A percentile compares a stretch with the other conserved stretches of the same genome.
phyloP scores from a whole-genome alignment of 768 basidiomycete genomes.

The Gymnopilus dilepis region DNA sequence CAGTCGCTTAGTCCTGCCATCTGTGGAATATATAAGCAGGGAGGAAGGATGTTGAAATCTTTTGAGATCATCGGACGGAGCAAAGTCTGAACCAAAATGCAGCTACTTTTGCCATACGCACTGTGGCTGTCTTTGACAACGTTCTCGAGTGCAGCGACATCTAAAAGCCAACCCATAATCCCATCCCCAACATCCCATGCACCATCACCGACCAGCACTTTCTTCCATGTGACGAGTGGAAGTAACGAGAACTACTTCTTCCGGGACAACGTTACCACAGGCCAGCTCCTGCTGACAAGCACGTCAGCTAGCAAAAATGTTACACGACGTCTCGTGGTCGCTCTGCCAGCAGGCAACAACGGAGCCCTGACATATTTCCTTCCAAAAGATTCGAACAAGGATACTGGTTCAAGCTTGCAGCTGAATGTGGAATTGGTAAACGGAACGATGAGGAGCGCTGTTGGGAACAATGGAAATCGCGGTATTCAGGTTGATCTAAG shows the following conservation, averaged over 20 bases:
- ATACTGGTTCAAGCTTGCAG: not conserved
- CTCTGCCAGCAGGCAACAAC: constrained; percentile 49
- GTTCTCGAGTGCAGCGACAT: not conserved
- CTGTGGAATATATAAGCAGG: not conserved
- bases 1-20: not conserved
- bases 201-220: constrained; percentile 8
- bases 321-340: constrained; percentile 43
- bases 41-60: not conserved
- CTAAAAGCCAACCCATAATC: not conserved
- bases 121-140: not conserved
- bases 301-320: constrained; percentile 24
- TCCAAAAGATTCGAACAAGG: constrained; percentile 23
- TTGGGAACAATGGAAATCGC: constrained; percentile 32
- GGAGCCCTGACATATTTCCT: constrained; percentile 48
- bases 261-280: constrained; percentile 43
- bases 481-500: constrained; percentile 43
- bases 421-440: constrained; percentile 27
- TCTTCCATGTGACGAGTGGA: constrained; percentile 40
- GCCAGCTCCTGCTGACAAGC: constrained; percentile 45
- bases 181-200: not conserved
- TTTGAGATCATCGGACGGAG: not conserved
- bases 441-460: constrained; percentile 25
- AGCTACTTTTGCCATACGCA: not conserved
- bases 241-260: constrained; percentile 50
- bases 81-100: not conserved